phyloP scores from a whole-genome alignment of 2,329 filamentous ascomycete genomes.

The Fragosphaeria purpurea region DNA sequence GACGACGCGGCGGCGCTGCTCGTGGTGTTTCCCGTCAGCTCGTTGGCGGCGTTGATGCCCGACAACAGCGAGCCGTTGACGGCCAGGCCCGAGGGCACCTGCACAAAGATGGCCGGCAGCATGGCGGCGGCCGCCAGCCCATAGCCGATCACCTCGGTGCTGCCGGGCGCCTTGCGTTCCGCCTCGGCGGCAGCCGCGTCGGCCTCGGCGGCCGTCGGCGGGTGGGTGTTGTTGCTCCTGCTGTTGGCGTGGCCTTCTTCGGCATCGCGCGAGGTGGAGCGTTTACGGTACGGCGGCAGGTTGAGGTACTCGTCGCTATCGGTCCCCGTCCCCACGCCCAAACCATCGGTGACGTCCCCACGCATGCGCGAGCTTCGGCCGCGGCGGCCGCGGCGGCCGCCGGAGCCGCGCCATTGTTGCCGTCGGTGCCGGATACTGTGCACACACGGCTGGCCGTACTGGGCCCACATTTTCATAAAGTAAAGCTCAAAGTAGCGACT shows the following conservation, averaged over 20 bases:
- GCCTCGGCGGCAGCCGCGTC: conserved; percentile 13
- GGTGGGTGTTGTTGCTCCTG: no score
- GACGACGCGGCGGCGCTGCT: conserved; percentile 9
- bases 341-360: not conserved
- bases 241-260: conserved; percentile 5
- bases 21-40: conserved; percentile 37
- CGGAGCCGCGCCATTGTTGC: not conserved
- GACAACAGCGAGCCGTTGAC: conserved; percentile 48
- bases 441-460: conserved; percentile 31
- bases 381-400: not conserved
- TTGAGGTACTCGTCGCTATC: conserved; percentile 5
- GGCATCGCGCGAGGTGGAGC: conserved; percentile 1
- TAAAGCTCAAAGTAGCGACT: conserved; percentile 48
- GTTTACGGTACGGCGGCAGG: conserved; percentile 4
- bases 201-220: not conserved
- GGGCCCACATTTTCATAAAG: conserved; percentile 44
- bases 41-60: conserved; percentile 46
- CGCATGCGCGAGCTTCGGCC: no score
- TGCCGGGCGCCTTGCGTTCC: conserved; percentile 16
- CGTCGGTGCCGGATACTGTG: conserved; percentile 13
- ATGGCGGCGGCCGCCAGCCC: conserved; percentile 76
- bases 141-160: conserved; percentile 46
- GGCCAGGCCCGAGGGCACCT: conserved; percentile 54
- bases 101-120: conserved; percentile 74
- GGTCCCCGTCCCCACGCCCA: not conserved